phyloP scores from a whole-genome alignment of 169 alveolate species.

The Plasmodium ovale region DNA sequence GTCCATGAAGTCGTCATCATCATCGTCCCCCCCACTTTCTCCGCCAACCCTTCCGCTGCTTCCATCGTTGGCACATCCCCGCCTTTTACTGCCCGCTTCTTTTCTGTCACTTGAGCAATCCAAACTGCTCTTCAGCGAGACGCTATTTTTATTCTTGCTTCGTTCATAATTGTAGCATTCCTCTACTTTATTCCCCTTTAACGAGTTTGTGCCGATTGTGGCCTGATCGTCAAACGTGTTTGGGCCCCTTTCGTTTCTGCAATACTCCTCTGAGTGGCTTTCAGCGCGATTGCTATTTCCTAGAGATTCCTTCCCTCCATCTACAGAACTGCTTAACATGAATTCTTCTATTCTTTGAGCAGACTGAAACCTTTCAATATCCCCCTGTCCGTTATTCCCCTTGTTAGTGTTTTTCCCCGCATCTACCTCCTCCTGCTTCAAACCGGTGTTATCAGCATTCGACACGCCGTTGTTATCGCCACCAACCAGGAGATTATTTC shows the following conservation, averaged over 20 bases:
- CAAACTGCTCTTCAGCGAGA: neutral
- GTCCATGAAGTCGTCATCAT: conserved; percentile 73
- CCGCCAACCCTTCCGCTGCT: neutral
- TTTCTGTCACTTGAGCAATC: neutral
- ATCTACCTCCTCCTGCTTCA: neutral
- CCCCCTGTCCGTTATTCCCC: neutral
- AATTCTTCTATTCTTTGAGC: conserved; percentile 42
- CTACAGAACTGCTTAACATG: neutral
- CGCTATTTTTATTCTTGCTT: neutral
- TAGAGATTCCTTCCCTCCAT: neutral
- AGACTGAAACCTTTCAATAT: conserved; percentile 26
- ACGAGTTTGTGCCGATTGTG: neutral
- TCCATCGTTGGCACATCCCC: neutral
- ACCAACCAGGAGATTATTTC: neutral
- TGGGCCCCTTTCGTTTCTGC: neutral
- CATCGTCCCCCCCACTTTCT: conserved; percentile 35
- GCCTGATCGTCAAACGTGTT: neutral
- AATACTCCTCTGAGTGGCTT: neutral
- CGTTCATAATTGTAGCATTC: neutral
- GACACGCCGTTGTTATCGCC: neutral
- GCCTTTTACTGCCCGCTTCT: neutral
- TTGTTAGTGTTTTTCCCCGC: neutral
- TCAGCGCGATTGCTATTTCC: neutral
- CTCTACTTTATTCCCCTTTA: neutral
- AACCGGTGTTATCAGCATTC: neutral